Conservation (phyloP, 306 rosid species). For the Inga oerstediana region DNA sequence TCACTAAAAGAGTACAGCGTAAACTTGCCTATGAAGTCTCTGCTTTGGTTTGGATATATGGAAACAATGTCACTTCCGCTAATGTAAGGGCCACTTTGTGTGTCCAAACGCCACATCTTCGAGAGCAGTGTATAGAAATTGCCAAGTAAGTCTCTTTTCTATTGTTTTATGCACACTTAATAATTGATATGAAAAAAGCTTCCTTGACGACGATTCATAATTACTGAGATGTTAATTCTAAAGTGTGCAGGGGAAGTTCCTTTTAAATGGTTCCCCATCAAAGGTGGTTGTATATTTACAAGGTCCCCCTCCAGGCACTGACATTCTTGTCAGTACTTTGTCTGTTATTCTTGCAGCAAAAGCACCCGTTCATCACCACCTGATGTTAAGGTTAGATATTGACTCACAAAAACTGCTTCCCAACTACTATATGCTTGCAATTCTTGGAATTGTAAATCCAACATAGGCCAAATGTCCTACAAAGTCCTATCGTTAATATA, state of each 20-base stretch:
- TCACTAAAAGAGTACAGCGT: constrained; percentile 80
- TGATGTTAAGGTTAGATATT: neutral
- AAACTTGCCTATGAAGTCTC: constrained; percentile 80
- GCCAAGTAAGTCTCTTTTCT: constrained; percentile 61
- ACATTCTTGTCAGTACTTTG: neutral
- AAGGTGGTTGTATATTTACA: neutral
- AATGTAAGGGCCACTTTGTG: constrained; percentile 72
- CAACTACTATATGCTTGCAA: neutral
- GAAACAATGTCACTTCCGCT: constrained; percentile 67
- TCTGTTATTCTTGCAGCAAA: neutral
- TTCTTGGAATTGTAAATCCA: neutral
- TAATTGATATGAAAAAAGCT: constrained; percentile 2
- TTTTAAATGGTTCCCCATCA: neutral
- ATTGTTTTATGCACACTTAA: neutral
- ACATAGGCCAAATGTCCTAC: too few species aligned
- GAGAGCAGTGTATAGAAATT: constrained; percentile 81
- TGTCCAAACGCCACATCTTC: constrained; percentile 69
- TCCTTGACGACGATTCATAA: constrained; percentile 6
- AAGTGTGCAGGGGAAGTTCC: neutral
- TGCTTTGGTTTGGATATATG: constrained; percentile 71
- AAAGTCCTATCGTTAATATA: too few species aligned
- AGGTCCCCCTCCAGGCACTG: neutral
- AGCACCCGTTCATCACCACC: neutral
- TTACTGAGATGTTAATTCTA: constrained; percentile 36
- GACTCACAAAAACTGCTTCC: neutral